Evolutionary conservation across 129 eudicot genomes (phyloP), one percentile per base, ranked within the genome.

Genomic region (Tagetes erecta): DNA sequence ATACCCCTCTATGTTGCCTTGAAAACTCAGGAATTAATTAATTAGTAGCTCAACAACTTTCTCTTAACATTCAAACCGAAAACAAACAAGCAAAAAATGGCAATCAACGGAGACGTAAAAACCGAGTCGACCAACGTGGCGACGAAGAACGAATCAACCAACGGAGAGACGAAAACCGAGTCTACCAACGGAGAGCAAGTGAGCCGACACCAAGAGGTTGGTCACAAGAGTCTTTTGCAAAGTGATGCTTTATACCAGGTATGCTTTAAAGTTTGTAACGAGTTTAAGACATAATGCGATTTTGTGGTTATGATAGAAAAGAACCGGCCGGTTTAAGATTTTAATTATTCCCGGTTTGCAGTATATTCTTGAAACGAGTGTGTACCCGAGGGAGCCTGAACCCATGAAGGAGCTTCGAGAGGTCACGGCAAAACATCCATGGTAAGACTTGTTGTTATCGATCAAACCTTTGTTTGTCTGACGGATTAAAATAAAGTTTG

Each of bases 221-320:
- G 96, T 37, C 96, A 90, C 83, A 90, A 87, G 93, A 87, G 96
- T 72, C 93, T 90, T 62, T 80, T 90, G 86, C 91, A 87, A 12
- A 90, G 96, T 49, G 96, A 87, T 82, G 93, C 92, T 56, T 93
- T 90, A 42, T 90, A 87, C 67, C 96, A 90, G 89, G 96, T 89
- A 65, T 27, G 47, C 30, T 31, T 37, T 27, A 6, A 5, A 49
- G 64, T 3, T 3, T 72, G 67, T 73, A 51, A 1, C 59, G 14
- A 20, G n/a, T n/a, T n/a, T 4, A 12, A 7, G 13, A 42, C 27
- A 13, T 62, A 14, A 14, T 7, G 7, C 37, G 14, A 33, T 60
- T 46, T 47, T 51, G 31, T 14, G 8, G 47, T n/a, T 13, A 39
- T 56, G 6, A 38, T 10, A n/a, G 40, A 8, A 51, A 51, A 51